Base-by-base conservation (phyloP, 768 basidiomycete species). In the Boletellus ananiceps region DNA sequence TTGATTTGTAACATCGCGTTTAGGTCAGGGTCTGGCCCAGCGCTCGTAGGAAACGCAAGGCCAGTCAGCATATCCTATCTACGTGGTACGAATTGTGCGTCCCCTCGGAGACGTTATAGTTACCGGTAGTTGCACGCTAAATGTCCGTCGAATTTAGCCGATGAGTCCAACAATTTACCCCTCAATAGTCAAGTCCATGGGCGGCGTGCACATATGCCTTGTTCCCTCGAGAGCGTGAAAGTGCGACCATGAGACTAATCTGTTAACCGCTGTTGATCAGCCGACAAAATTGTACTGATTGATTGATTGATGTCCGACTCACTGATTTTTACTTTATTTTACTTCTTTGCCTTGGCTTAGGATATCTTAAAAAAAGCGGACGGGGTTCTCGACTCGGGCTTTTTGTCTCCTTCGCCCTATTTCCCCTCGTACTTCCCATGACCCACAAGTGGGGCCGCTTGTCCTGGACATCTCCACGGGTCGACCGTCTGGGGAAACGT, bases 111-210 rank as follows among this genome's bases (percentile, higher is more conserved):
- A 50, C 34, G 40, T 25, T 40, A 42, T 41, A 48, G 51, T 56
- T 52, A 50, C 65, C 56, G 38, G 41, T 54, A 14, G 21, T 47
- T 47, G 43, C 57, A 45, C 29, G 46, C 47, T 40, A 12, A 50
- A 57, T 53, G 46, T 51, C 47, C 40, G 34, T 41, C 35, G 13
- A 38, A 37, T 25, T 47, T 48, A 48, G 45, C 60, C 52, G 56
- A 52, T 53, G 23, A 25, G 46, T 52, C 56, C 15, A 23, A 51
- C 59, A 67, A 67, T 67, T 56, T 63, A 59, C 57, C 65, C 50
- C n/a, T 40, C 60, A 55, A 62, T 63, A 54, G 65, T 42, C 35
- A 65, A 51, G 46, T 46, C 42, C 35, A 38, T 25, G 40, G n/a
- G 48, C 45, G 41, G 16, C 19, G 18, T 49, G 45, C 40, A 21